Conservation (phyloP, 176 grass and related monocot genomes). For the Tillandsia fasciculata region DNA sequence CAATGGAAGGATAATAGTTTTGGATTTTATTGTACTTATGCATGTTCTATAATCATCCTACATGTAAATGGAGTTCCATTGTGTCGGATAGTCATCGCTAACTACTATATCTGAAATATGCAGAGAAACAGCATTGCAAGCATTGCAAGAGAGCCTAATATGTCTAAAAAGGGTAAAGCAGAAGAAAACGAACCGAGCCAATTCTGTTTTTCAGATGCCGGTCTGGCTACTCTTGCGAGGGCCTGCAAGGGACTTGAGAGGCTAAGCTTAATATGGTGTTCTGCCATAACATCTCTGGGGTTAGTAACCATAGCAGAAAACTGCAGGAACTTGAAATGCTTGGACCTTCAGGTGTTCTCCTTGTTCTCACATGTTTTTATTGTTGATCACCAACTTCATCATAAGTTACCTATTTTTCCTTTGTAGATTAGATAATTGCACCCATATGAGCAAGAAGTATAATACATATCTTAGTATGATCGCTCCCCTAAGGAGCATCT, state of each 20-base stretch:
- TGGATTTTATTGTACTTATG: not conserved
- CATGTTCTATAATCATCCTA: not conserved
- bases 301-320: conserved; percentile 58
- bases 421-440: too few species aligned
- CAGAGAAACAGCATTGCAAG: conserved; percentile 22
- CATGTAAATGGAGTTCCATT: not conserved
- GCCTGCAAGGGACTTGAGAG: conserved; percentile 69
- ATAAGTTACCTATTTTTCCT: not conserved
- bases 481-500: too few species aligned
- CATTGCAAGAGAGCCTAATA: conserved; percentile 16
- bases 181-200: conserved; percentile 22
- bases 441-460: too few species aligned
- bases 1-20: not conserved
- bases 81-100: not conserved
- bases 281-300: conserved; percentile 53
- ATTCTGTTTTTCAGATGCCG: conserved; percentile 58
- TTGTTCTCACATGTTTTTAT: conserved; percentile 9
- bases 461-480: too few species aligned
- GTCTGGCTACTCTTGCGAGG: conserved; percentile 40
- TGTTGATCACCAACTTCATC: not conserved
- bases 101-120: conserved; percentile 5
- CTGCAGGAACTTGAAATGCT: conserved; percentile 58
- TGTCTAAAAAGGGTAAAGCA: not conserved
- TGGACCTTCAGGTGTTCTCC: conserved; percentile 67
- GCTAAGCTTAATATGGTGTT: conserved; percentile 69